Percentiles rank a stretch among this genome's conserved stretches.
Evolutionary conservation across 2,329 filamentous ascomycete genomes (phyloP).

Genomic region (Escovopsis weberi): DNA sequence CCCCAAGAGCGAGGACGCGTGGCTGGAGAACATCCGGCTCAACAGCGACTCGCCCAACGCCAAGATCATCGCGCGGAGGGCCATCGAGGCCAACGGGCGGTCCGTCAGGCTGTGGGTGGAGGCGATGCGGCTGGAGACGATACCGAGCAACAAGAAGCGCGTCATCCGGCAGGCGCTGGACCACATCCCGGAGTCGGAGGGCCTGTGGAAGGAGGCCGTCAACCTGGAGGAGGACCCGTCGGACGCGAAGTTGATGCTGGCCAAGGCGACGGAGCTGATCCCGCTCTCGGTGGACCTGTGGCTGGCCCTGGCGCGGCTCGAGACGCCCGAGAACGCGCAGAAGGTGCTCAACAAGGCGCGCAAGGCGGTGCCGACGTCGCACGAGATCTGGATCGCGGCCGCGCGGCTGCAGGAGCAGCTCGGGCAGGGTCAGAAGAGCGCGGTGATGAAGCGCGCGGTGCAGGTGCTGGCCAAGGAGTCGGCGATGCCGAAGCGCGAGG

Average conservation of each 20-base stretch:
- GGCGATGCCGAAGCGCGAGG: constrained; percentile 92
- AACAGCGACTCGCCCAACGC: constrained; percentile 78
- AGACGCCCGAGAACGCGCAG: constrained; percentile 82
- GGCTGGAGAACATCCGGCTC: constrained; percentile 89
- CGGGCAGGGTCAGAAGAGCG: constrained; percentile 64
- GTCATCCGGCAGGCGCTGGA: constrained; percentile 85
- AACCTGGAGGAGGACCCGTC: constrained; percentile 85
- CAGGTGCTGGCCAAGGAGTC: constrained; percentile 79
- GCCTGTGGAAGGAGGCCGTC: constrained; percentile 95
- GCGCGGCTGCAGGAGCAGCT: constrained; percentile 79
- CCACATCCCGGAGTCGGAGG: constrained; percentile 84
- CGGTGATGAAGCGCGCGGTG: constrained; percentile 88
- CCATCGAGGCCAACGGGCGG: constrained; percentile 79
- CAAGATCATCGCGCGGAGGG: constrained; percentile 86
- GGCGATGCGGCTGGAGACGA: constrained; percentile 81
- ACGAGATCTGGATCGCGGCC: constrained; percentile 95
- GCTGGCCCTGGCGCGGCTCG: constrained; percentile 82
- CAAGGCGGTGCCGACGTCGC: constrained; percentile 81
- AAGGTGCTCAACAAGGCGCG: constrained; percentile 90
- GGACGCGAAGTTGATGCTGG: constrained; percentile 76
- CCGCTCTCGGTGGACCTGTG: constrained; percentile 88
- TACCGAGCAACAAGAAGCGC: constrained; percentile 74
- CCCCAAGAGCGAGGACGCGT: constrained; percentile 86
- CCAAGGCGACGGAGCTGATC: constrained; percentile 91
- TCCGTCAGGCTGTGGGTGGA: constrained; percentile 89